phyloP scores from a whole-genome alignment of 768 basidiomycete genomes.

The Russula olivacea region DNA sequence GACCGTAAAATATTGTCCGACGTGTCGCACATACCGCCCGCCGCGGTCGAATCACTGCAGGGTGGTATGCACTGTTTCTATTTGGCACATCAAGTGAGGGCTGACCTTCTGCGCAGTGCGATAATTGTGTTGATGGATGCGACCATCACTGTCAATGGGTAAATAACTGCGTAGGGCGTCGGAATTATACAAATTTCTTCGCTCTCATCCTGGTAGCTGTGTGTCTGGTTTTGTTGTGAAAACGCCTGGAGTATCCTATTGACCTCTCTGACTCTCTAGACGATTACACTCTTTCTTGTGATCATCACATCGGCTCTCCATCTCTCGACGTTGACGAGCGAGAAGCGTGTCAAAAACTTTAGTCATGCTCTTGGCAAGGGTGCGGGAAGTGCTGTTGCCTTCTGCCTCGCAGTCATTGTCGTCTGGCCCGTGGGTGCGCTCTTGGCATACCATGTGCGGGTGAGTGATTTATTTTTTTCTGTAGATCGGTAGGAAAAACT shows the following conservation, averaged over 20 bases:
- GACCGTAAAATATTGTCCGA: constrained; percentile 89
- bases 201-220: constrained; percentile 73
- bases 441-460: constrained; percentile 78
- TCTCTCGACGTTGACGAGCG: constrained; percentile 58
- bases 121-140: constrained; percentile 95
- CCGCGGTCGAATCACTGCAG: constrained; percentile 95
- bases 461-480: constrained; percentile 37
- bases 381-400: constrained; percentile 76
- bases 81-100: background rate
- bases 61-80: constrained; percentile 48
- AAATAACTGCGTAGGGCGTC: constrained; percentile 91
- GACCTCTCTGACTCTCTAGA: constrained; percentile 38
- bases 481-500: constrained; percentile 4
- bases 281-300: constrained; percentile 65
- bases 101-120: constrained; percentile 51
- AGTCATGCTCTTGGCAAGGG: constrained; percentile 43
- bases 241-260: constrained; percentile 6
- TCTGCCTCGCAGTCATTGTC: constrained; percentile 61
- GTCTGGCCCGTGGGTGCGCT: constrained; percentile 82
- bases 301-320: constrained; percentile 83
- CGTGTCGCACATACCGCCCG: constrained; percentile 88
- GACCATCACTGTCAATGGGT: constrained; percentile 92
- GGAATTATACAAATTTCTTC: constrained; percentile 94
- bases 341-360: constrained; percentile 43
- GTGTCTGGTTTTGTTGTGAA: constrained; percentile 33